Evolutionary conservation across 2,329 filamentous ascomycete genomes (phyloP).

Genomic region (Mycogone perniciosa): DNA sequence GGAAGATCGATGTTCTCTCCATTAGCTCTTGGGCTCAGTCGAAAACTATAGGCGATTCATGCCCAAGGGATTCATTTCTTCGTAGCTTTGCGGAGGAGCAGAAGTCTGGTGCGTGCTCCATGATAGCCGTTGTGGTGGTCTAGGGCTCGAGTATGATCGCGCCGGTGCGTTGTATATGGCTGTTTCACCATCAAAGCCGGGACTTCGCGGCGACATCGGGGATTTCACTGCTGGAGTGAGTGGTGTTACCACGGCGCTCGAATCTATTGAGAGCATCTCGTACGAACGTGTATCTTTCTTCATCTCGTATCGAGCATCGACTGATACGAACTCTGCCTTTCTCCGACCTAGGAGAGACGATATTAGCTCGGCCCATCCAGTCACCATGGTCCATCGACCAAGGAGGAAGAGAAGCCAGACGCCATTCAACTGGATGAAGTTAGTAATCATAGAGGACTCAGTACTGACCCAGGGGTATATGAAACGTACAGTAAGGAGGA

Average conservation of each 20-base stretch:
- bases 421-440: constrained; percentile 59
- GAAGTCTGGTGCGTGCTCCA: constrained; percentile 41
- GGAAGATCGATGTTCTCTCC: background rate
- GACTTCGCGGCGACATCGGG: constrained; percentile 37
- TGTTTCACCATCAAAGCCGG: constrained; percentile 51
- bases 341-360: constrained; percentile 40
- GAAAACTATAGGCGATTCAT: constrained; percentile 47
- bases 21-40: background rate
- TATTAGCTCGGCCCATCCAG: constrained; percentile 70
- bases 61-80: constrained; percentile 47
- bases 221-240: constrained; percentile 35
- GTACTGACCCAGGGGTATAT: background rate
- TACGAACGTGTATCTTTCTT: constrained; percentile 64
- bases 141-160: constrained; percentile 51
- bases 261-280: constrained; percentile 68
- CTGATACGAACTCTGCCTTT: constrained; percentile 80
- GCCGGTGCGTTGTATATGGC: constrained; percentile 48
- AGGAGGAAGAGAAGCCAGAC: constrained; percentile 80
- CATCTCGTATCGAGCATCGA: constrained; percentile 62
- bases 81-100: constrained; percentile 25
- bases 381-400: constrained; percentile 76
- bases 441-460: constrained; percentile 17
- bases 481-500: constrained; percentile 67
- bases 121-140: constrained; percentile 34
- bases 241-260: constrained; percentile 49